Evolutionary conservation across 2,329 filamentous ascomycete species (phyloP), one percentile per base, ranked within the genome.

Genomic region (Fusarium aywerte): DNA sequence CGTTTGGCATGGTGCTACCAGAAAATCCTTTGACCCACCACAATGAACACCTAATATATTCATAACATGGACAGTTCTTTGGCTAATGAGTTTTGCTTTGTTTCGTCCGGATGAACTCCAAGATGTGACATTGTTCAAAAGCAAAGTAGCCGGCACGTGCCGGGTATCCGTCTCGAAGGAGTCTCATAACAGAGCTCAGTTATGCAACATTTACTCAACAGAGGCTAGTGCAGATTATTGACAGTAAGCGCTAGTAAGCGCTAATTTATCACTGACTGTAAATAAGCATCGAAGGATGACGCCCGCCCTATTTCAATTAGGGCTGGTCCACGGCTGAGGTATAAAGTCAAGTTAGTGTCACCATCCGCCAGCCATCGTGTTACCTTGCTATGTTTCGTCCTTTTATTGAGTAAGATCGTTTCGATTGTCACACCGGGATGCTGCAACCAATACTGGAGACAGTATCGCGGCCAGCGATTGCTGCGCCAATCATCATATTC

Each of bases 391-490:
- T 10, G 8, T 16, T 20, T 7, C 6, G 4, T 20, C n/a, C 18
- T 10, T 16, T 9, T 20, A n/a, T 13, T n/a, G 3, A 15, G 7
- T 7, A 9, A 16, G 20, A 11, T n/a, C n/a, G 3, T 6, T 12
- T 15, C 5, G 2, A 33, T 10, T 9, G 11, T 5, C 12, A 15
- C 13, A 4, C 9, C 48, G 15, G 11, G 3, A 62, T 62, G 56
- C 18, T 8, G 10, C 16, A 21, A 11, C 15, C 5, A 7, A 16
- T 20, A 1, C 2, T 21, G 0, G 29, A 23, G 5, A 9, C 33
- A 1, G 12, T 31, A 2, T 62, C 40, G 15, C 58, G 57, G 2
- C 58, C 58, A 15, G 33, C 57, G 9, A 32, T 62, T 23, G 40
- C 31, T 16, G 57, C 25, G 12, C 58, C 57, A 4, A 12, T 62